Base-by-base conservation (phyloP, 73 alveolate species). In the Stentor coeruleus region DNA sequence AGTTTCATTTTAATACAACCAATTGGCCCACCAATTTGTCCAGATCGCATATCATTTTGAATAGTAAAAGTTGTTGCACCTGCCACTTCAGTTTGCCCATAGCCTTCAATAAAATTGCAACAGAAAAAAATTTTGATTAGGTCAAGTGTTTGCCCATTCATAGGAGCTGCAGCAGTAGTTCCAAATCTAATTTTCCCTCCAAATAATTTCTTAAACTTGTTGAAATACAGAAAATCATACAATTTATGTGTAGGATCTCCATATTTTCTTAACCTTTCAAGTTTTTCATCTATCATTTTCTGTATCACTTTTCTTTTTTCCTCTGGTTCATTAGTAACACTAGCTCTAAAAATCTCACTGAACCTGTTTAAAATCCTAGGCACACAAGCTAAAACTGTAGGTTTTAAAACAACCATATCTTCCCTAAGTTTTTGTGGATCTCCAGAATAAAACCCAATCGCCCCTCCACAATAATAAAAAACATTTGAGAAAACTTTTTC, bases 311-410 rank as follows among this genome's bases (percentile, higher is more conserved):
- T 85, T 79, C 86, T 85, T 60, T 86, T 77, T 20, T 84, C 37
- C 59, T 94, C 97, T 4, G 92, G 73, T 42, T 66, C 77, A 72
- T 90, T 87, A 33, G 85, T 85, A 11, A 96, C 39, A 58, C 77
- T 86, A 20, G 80, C 90, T 81, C 90, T 80, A 30, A 97, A 92
- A 74, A 86, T 92, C 38, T 90, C 99, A 75, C 94, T 95, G 58
- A 98, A 89, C 84, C 99, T 89, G 42, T 87, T 91, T 66, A 85
- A 89, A 30, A 98, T 92, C 84, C 99, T 89, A 59, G 99, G 99
- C 40, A 98, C 99, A 30, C 97, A 82, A 3, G 93, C 94, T 87
- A 98, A 96, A 33, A 95, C 59, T 3, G 99, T 96, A 15, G 99
- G 99, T 59, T 83, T 92, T 38, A 97, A 86, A 36, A 93, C 92